Evolutionary conservation across 2,329 filamentous ascomycete genomes (phyloP), one percentile per base, ranked within the genome.

Genomic region (Scytalidium lignicola): DNA sequence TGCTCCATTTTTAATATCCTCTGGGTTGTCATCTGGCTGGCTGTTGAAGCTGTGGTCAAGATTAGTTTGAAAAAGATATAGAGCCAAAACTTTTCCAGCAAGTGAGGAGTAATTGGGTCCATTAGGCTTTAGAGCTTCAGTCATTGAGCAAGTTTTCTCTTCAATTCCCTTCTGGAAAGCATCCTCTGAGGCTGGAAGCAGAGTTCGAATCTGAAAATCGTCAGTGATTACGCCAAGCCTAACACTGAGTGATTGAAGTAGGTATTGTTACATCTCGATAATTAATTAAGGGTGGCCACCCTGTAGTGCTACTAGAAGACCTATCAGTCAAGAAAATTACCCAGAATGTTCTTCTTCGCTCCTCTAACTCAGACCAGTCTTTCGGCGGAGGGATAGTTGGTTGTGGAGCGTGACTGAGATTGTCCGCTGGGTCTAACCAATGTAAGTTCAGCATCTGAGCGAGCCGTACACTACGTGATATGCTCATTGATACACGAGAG

Each of bases 381-480:
- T 74, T 78, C 1, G 83, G 74, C 15, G 80, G 79, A 13, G 78
- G 72, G n/a, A 86, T 61, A 48, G 78, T 80, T 59, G 84, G 80
- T 59, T 82, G 59, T 10, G 23, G 23, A 26, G 23, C 23, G 10
- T 26, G 23, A 5, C 23, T 10, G 10, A 26, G 23, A 26, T 26
- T 5, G 1, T 75, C 78, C 8, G 64, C 58, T 4, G 78, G 78
- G 61, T 87, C 83, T 47, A 86, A 58, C 44, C 82, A 74, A 65
- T 87, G 80, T 40, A 88, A 64, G n/a, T 83, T 80, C 72, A 86
- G 51, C 82, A 87, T 86, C 54, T 83, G 74, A 7, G 75, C 74
- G 50, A 86, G 65, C 48, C 83, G 70, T 3, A 74, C 70, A n/a
- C 75, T 76, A 55, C 80, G 70, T n/a, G 82, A 82, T 10, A 78